A percentile compares a stretch with the other conserved stretches of the same genome.
Evolutionary conservation across 257 asterid species (phyloP).

Genomic region (Leonotis leonurus): DNA sequence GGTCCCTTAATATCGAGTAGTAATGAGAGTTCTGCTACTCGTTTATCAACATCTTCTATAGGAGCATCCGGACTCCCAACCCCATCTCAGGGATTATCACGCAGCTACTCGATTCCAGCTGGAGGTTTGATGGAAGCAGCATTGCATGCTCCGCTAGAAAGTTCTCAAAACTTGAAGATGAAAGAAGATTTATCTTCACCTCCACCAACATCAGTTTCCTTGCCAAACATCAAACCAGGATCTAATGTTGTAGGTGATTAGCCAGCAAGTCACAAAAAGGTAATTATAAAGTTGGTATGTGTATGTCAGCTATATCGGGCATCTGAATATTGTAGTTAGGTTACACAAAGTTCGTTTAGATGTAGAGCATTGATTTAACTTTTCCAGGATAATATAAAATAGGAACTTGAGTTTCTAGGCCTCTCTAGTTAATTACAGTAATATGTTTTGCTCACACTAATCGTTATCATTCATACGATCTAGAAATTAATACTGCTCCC

Average conservation of each 20-base stretch:
- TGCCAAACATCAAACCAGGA: conserved; percentile 23
- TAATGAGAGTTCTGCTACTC: conserved; percentile 32
- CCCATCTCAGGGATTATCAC: conserved; percentile 50
- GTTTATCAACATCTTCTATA: conserved; percentile 22
- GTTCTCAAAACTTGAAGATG: conserved; percentile 31
- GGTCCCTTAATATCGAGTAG: conserved; percentile 60
- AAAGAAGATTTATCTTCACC: conserved; percentile 42
- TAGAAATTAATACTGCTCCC: neutral
- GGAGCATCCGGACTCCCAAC: conserved; percentile 52
- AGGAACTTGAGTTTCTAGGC: neutral
- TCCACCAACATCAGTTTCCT: conserved; percentile 51
- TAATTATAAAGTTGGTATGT: conserved; percentile 14
- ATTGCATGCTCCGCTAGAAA: conserved; percentile 33
- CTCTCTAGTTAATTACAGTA: neutral
- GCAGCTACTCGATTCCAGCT: conserved; percentile 79
- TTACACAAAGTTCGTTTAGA: neutral
- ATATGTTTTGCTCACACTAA: neutral
- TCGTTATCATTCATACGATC: neutral
- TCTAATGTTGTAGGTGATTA: conserved; percentile 32
- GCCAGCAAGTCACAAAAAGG: conserved; percentile 27
- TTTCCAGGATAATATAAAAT: neutral
- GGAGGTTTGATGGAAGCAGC: conserved; percentile 41
- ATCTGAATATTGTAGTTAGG: neutral
- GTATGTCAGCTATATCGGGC: neutral
- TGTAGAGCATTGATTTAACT: neutral